Evolutionary conservation across 192 early-diverging fungal genomes (phyloP).

Genomic region (Phycomyces nitens): DNA sequence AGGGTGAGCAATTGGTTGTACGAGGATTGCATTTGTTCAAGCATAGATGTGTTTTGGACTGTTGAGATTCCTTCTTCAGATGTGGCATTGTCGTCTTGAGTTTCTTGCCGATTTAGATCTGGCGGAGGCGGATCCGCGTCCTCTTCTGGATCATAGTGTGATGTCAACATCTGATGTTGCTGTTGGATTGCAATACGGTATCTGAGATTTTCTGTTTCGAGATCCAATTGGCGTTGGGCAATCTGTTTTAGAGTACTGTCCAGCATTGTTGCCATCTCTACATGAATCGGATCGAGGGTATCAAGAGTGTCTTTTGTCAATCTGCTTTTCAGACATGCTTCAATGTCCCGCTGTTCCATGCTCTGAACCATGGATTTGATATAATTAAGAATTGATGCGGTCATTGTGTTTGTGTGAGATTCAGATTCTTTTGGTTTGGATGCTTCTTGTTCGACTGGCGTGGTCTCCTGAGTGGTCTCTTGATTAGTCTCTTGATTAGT

Average conservation of each 20-base stretch:
- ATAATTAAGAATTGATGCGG: neutral
- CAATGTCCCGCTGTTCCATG: constrained; percentile 15
- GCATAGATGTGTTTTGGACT: constrained; percentile 18
- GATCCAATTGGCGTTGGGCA: constrained; percentile 26
- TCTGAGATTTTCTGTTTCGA: constrained; percentile 32
- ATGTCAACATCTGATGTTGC: constrained; percentile 21
- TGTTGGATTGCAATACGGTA: constrained; percentile 29
- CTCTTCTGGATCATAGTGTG: constrained; percentile 14
- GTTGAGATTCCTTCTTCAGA: constrained; percentile 27
- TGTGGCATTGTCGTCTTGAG: constrained; percentile 8
- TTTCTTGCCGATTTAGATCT: neutral
- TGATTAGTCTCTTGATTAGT: no score
- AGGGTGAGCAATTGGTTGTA: constrained; percentile 10
- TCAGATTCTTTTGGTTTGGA: neutral
- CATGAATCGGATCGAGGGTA: neutral
- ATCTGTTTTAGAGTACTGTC: constrained; percentile 23
- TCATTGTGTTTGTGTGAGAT: neutral
- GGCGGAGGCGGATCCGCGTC: neutral
- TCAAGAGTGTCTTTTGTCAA: constrained; percentile 1
- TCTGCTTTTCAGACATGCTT: neutral
- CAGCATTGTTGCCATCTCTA: constrained; percentile 7
- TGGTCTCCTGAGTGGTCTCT: neutral
- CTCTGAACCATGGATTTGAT: constrained; percentile 7
- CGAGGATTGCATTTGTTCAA: constrained; percentile 30
- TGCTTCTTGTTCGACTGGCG: neutral